A percentile compares a stretch with the other conserved stretches of the same genome.
Evolutionary conservation across 257 asterid genomes (phyloP).

Genomic region (Haberlea rhodopensis): DNA sequence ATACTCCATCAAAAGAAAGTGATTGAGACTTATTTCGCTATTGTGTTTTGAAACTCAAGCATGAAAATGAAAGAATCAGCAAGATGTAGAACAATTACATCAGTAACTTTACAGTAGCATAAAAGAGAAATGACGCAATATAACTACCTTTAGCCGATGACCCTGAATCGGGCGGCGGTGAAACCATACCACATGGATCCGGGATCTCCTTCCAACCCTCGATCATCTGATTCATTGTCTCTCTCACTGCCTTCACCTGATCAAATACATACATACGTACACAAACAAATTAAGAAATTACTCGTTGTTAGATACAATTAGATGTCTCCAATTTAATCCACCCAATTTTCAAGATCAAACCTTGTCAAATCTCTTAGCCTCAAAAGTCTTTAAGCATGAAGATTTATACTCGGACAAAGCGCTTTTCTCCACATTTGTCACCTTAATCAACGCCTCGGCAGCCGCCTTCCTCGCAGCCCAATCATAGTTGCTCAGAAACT

Average conservation of each 20-base stretch:
- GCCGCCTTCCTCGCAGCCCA: conserved; percentile 92
- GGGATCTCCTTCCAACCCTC: conserved; percentile 68
- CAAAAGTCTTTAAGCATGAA: conserved; percentile 69
- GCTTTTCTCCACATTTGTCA: conserved; percentile 52
- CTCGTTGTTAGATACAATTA: neutral
- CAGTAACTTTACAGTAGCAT: neutral
- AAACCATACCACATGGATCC: conserved; percentile 46
- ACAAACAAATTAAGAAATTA: neutral
- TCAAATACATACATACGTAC: conserved; percentile 24
- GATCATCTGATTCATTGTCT: conserved; percentile 62
- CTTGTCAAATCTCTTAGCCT: conserved; percentile 85
- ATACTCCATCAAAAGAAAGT: no score
- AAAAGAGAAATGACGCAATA: neutral
- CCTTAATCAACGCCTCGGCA: conserved; percentile 64
- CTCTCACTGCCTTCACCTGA: conserved; percentile 68
- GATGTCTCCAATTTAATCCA: conserved; percentile 15
- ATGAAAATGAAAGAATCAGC: conserved; percentile 3
- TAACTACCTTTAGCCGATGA: conserved; percentile 55
- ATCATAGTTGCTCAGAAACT: conserved; percentile 70
- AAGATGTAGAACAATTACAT: conserved; percentile 1
- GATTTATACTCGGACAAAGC: conserved; percentile 53
- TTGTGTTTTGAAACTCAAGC: neutral
- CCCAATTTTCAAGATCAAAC: conserved; percentile 34
- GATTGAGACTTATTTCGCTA: neutral
- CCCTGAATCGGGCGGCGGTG: conserved; percentile 39